phyloP scores from a whole-genome alignment of 2,329 filamentous ascomycete species.

The Triangularia setosa region DNA sequence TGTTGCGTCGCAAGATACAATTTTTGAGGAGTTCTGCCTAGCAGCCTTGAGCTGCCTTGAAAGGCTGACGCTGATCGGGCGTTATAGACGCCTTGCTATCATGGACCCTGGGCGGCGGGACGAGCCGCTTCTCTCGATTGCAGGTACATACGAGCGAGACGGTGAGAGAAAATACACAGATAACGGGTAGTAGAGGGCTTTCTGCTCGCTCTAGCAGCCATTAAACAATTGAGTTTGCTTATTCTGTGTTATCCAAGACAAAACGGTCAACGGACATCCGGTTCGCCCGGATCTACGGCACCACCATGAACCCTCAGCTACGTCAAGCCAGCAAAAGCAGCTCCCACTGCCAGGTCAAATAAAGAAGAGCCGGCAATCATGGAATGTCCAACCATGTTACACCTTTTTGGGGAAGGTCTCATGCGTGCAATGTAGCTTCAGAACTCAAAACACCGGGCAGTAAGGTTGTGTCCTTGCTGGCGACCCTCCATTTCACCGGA shows the following conservation, averaged over 20 bases:
- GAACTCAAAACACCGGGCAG: background rate
- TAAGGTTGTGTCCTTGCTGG: background rate
- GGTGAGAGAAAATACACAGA: background rate
- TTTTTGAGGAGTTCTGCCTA: background rate
- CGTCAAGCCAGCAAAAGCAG: background rate
- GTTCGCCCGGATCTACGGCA: background rate
- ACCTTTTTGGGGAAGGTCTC: background rate
- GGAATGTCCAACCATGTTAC: slow-evolving; percentile 3
- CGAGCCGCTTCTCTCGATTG: slow-evolving; percentile 6
- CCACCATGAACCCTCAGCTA: background rate
- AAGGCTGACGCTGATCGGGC: background rate
- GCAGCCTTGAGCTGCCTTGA: background rate
- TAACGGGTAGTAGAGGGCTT: background rate
- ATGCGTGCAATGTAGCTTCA: background rate
- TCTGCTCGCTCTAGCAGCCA: background rate
- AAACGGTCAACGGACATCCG: background rate
- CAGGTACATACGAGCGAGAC: background rate
- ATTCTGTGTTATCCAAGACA: background rate
- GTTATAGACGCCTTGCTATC: background rate
- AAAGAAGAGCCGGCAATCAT: background rate
- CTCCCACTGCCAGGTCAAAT: background rate
- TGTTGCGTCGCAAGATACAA: background rate
- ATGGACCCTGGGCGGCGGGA: background rate
- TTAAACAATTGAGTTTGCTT: background rate
- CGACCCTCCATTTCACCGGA: background rate